Conservation (phyloP, 2,329 filamentous ascomycete genomes). For the Cordyceps cicadae region DNA sequence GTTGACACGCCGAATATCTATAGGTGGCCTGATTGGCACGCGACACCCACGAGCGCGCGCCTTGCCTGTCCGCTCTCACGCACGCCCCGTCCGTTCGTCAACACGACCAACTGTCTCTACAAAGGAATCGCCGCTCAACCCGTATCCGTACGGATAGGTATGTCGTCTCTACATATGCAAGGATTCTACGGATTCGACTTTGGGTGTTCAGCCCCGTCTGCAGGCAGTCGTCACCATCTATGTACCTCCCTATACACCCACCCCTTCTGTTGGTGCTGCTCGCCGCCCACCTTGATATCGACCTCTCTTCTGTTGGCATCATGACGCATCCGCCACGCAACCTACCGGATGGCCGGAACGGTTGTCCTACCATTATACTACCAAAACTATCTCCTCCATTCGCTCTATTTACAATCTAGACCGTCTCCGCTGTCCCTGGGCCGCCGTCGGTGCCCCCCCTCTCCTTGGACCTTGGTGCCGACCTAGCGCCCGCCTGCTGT, state of each 20-base stretch:
- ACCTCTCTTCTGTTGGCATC: neutral
- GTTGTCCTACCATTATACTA: too few species aligned
- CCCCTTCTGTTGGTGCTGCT: neutral
- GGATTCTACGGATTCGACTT: too few species aligned
- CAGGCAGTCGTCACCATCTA: neutral
- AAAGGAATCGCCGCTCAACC: too few species aligned
- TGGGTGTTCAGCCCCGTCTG: too few species aligned
- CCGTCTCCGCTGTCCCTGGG: neutral
- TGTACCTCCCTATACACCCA: too few species aligned
- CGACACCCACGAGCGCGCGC: neutral
- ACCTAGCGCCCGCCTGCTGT: neutral
- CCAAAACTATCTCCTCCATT: neutral
- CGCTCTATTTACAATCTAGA: neutral
- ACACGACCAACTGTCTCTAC: too few species aligned
- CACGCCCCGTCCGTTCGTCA: neutral
- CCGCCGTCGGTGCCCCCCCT: neutral
- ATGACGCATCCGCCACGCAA: neutral
- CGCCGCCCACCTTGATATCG: neutral
- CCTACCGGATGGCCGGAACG: neutral
- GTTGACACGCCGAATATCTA: neutral
- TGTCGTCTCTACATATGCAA: too few species aligned
- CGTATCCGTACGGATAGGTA: too few species aligned
- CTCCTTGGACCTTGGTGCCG: neutral
- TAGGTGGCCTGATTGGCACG: neutral
- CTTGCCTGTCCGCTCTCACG: neutral